A percentile compares a stretch with the other conserved stretches of the same genome.
Evolutionary conservation across 805 yeast genomes (phyloP).

Genomic region (Kuraishia capsulata): DNA sequence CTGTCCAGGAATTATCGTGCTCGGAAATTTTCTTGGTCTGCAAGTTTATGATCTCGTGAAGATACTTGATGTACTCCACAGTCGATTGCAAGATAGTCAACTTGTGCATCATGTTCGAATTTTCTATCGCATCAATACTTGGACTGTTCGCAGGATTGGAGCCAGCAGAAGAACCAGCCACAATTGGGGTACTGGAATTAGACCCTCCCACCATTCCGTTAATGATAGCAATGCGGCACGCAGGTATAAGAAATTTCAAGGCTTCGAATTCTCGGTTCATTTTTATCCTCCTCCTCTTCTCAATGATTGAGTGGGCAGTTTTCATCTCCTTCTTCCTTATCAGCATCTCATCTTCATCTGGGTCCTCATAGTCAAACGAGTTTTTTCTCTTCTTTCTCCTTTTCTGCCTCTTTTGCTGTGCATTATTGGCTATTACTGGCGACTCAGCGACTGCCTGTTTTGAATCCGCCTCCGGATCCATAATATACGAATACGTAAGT

Average conservation of each 20-base stretch:
- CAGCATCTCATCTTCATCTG: slow-evolving; percentile 28
- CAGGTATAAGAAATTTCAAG: slow-evolving; percentile 67
- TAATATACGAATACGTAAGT: slow-evolving; percentile 3
- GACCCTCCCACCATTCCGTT: slow-evolving; percentile 9
- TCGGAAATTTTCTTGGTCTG: slow-evolving; percentile 26
- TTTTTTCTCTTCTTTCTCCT: slow-evolving; percentile 15
- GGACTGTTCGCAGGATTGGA: slow-evolving; percentile 3
- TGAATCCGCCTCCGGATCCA: slow-evolving; percentile 11
- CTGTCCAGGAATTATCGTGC: slow-evolving; percentile 17
- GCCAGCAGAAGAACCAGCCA: slow-evolving; percentile 5
- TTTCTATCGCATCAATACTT: slow-evolving; percentile 9
- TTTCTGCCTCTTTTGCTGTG: slow-evolving; percentile 4
- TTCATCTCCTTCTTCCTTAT: slow-evolving; percentile 31
- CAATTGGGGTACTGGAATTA: slow-evolving; percentile 12
- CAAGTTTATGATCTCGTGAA: slow-evolving; percentile 48
- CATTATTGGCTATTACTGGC: slow-evolving; percentile 1
- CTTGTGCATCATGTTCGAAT: slow-evolving; percentile 50
- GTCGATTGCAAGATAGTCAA: slow-evolving; percentile 75
- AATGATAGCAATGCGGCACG: slow-evolving; percentile 47
- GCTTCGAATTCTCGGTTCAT: slow-evolving; percentile 82
- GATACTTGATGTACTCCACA: slow-evolving; percentile 67
- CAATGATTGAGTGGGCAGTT: slow-evolving; percentile 68
- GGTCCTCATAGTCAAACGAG: slow-evolving; percentile 14
- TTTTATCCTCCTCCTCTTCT: slow-evolving; percentile 67
- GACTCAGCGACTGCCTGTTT: too few species aligned